phyloP scores from a whole-genome alignment of 768 basidiomycete genomes.

The Nidularia sp. region DNA sequence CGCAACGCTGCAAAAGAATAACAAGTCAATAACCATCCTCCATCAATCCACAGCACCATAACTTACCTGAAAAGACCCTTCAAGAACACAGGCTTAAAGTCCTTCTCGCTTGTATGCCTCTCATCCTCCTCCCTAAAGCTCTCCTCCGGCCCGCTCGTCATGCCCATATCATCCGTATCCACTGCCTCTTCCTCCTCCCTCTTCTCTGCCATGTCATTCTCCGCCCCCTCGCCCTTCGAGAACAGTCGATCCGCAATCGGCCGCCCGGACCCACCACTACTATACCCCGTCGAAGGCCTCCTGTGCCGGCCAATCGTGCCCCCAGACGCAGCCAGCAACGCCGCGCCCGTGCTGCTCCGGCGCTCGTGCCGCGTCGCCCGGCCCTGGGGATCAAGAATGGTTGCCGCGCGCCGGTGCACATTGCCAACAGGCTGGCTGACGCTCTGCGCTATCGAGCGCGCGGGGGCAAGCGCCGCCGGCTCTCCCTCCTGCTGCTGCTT shows the following conservation, averaged over 20 bases:
- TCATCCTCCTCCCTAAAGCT: constrained; percentile 46
- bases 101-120: constrained; percentile 54
- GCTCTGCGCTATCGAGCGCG: constrained; percentile 29
- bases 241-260: constrained; percentile 47
- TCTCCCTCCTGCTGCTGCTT: constrained; percentile 16
- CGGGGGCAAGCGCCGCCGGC: constrained; percentile 13
- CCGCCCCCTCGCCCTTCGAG: constrained; percentile 27
- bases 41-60: constrained; percentile 1
- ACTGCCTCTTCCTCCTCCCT: constrained; percentile 32
- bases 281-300: constrained; percentile 67
- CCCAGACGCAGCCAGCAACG: constrained; percentile 36
- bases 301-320: constrained; percentile 67
- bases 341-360: constrained; percentile 73
- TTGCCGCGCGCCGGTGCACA: constrained; percentile 72
- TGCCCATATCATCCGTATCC: constrained; percentile 10
- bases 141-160: constrained; percentile 30
- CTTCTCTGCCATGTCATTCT: constrained; percentile 41
- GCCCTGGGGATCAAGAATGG: constrained; percentile 68
- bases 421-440: constrained; percentile 55
- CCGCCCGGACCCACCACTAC: constrained; percentile 20
- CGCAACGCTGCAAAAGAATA: constrained; percentile 62
- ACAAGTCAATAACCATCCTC: too few species aligned
- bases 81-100: constrained; percentile 91
- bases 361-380: constrained; percentile 64
- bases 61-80: constrained; percentile 92